A percentile compares a stretch with the other conserved stretches of the same genome.
These are phyloP conservation scores for Saprolegnia parasitica DNA, from an alignment of 352 stramenopile species.

Conservation along the genomic window DNA sequence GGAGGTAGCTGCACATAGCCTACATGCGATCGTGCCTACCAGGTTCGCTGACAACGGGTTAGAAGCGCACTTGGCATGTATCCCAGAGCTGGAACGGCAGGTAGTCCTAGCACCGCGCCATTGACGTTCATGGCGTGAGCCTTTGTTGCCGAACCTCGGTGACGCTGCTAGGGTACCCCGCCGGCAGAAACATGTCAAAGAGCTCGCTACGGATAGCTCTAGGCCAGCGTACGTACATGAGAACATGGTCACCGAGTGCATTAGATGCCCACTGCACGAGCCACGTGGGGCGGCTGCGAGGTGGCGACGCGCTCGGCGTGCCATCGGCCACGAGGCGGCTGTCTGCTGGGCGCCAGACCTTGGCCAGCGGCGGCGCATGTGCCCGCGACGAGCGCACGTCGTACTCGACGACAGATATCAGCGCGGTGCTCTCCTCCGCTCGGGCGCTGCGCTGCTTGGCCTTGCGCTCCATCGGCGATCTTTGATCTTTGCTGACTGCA, in stretches of 20 bases:
- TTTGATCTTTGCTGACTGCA: neutral
- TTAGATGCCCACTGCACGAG: constrained; percentile 7
- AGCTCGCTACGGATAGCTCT: constrained; percentile 41
- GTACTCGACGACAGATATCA: neutral
- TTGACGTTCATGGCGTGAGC: too few relatives aligned
- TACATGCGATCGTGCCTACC: neutral
- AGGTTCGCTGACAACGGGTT: neutral
- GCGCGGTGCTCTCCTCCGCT: neutral
- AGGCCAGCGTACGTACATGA: neutral
- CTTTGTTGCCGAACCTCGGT: constrained; percentile 35
- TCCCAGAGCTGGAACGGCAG: constrained; percentile 95
- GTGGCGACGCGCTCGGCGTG: neutral
- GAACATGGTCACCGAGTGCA: neutral
- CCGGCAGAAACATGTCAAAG: constrained; percentile 83
- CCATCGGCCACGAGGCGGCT: neutral
- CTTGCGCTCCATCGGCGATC: constrained; percentile 6
- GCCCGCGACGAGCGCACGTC: constrained; percentile 22
- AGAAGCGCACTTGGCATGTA: constrained; percentile 78
- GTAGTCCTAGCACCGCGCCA: constrained; percentile 58
- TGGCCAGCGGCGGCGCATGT: neutral
- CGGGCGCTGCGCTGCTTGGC: neutral
- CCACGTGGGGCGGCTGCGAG: neutral
- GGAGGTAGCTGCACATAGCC: constrained; percentile 92
- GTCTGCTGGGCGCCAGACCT: constrained; percentile 1
- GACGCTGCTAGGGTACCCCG: constrained; percentile 79